phyloP scores from a whole-genome alignment of 1,284 basidiomycete genomes.

The Tilletia caries region DNA sequence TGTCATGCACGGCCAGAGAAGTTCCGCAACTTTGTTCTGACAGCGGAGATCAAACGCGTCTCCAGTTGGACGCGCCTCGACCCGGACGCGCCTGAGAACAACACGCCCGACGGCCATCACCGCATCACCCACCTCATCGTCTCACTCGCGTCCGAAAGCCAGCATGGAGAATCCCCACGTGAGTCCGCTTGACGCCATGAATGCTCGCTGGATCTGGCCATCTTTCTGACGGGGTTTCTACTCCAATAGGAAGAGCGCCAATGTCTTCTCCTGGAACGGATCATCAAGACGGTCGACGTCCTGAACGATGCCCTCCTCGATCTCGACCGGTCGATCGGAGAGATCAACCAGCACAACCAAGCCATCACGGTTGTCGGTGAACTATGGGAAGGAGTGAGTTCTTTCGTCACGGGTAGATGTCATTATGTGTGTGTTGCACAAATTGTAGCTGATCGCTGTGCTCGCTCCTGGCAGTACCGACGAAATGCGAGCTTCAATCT shows the following conservation, averaged over 20 bases:
- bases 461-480: constrained; percentile 36
- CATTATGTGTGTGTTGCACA: no score
- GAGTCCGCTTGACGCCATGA: background rate
- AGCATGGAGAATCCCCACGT: constrained; percentile 11
- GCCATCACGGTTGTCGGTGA: constrained; percentile 45
- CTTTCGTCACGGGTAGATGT: background rate
- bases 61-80: no score
- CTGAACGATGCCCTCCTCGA: constrained; percentile 58
- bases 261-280: constrained; percentile 79
- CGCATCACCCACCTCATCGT: no score
- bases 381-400: constrained; percentile 47
- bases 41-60: background rate
- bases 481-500: constrained; percentile 51
- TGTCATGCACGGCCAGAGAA: no score
- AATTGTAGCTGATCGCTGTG: background rate
- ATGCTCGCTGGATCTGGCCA: background rate
- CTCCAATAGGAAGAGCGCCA: constrained; percentile 74
- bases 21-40: no score
- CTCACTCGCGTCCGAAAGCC: background rate
- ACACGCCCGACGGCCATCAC: background rate
- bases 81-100: background rate
- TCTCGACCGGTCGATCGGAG: constrained; percentile 69
- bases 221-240: background rate
- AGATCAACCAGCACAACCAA: constrained; percentile 51
- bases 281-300: constrained; percentile 80